A percentile compares a stretch with the other conserved stretches of the same genome.
Evolutionary conservation across 768 basidiomycete genomes (phyloP).

Genomic region (Paxillus involutus): DNA sequence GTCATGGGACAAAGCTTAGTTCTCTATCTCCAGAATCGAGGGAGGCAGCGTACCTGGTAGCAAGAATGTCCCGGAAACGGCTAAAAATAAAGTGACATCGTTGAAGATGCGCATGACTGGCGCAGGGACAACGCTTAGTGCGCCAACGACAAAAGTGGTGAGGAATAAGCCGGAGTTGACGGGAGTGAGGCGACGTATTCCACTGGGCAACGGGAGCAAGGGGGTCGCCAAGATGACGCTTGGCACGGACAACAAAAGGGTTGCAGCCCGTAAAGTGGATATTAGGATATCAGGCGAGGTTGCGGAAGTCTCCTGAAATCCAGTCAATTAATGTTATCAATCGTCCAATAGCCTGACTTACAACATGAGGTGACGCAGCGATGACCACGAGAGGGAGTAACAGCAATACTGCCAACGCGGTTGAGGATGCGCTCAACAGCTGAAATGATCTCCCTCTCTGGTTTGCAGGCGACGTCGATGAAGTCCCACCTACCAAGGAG

Average conservation of each 20-base stretch:
- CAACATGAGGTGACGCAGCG: slow-evolving; percentile 44
- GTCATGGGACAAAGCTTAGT: background rate
- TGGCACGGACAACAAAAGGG: slow-evolving; percentile 60
- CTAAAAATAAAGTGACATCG: slow-evolving; percentile 48
- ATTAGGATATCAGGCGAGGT: slow-evolving; percentile 6
- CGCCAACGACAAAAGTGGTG: slow-evolving; percentile 40
- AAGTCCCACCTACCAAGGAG: slow-evolving; percentile 46
- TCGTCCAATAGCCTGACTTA: slow-evolving; percentile 33
- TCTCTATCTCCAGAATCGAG: background rate
- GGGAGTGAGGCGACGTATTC: slow-evolving; percentile 35
- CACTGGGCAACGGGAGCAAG: slow-evolving; percentile 46
- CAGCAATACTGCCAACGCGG: slow-evolving; percentile 46
- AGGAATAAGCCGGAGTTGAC: slow-evolving; percentile 48
- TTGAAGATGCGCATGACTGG: slow-evolving; percentile 40
- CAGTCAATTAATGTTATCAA: slow-evolving; percentile 12
- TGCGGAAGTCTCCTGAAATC: slow-evolving; percentile 5
- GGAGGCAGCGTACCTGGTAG: slow-evolving; percentile 49
- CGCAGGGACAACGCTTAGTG: slow-evolving; percentile 47
- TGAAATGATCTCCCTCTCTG: slow-evolving; percentile 57
- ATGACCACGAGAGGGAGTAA: slow-evolving; percentile 61
- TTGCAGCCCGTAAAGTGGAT: slow-evolving; percentile 44
- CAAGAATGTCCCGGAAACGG: slow-evolving; percentile 58
- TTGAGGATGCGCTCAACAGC: slow-evolving; percentile 50
- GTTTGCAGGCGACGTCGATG: slow-evolving; percentile 18
- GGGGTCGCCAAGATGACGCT: slow-evolving; percentile 57